Base-by-base conservation (phyloP, 495 filamentous ascomycete species). In the Cercophora samala region DNA sequence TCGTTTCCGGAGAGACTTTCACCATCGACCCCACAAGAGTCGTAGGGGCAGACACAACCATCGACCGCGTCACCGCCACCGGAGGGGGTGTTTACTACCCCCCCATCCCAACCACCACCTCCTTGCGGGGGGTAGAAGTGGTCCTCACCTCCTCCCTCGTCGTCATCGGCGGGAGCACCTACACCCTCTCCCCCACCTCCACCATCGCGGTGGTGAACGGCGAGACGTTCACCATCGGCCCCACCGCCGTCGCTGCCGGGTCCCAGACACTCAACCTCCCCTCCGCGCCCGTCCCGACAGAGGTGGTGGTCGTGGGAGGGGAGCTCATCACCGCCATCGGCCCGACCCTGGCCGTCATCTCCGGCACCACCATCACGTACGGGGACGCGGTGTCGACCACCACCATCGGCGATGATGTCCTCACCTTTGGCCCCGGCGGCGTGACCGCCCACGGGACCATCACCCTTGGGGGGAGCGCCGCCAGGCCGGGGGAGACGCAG, bases 271-370 rank as follows among this genome's bases (percentile, higher is more conserved):
- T 85, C n/a, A 53, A 73, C 18, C 64, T 76, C 23, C 74, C 74
- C 15, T 63, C 76, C 13, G 68, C 60, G 8, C 72, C 74, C 1
- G 65, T 71, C 4, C 78, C 81, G 0, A 81, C 79, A 56, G 75
- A 79, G 56, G 72, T 79, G 22, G 78, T 80, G 17, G 76, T 85
- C 22, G 69, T 78, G 18, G 83, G 81, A 42, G 83, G 78, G 4
- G 74, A 80, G 26, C 71, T 82, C 15, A 75, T 84, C 58, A 83
- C 82, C 9, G 79, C 77, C 6, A 78, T 85, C 55, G 80, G 82
- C 25, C 64, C 73, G 37, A 77, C 80, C 0, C 68, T 78, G 46
- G 70, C 80, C 29, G 77, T 85, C 19, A 77, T 85, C 63, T 72
- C 77, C 51, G 77, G 78, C 1, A 76, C 71, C 0, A 83, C 82